Base-by-base conservation (phyloP, 2,329 filamentous ascomycete species). In the Ilyonectria destructans region DNA sequence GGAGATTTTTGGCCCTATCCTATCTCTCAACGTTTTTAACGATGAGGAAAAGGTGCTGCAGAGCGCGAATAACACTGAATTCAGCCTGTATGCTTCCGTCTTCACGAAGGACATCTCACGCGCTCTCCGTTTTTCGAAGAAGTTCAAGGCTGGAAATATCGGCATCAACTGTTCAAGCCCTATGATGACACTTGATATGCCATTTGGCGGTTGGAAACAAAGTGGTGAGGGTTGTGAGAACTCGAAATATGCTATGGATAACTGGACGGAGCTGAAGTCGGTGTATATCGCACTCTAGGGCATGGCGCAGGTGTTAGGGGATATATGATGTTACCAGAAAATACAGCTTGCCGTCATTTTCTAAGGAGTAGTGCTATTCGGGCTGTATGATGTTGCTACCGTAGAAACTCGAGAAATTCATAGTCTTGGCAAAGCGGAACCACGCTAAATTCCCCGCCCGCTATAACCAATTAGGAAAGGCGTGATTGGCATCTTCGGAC, bases 1-100 rank as follows among this genome's bases (percentile, higher is more conserved):
- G 83, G 93, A 96, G 84, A 95, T 96, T 82, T 96, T 96, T 80
- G 93, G 93, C 70, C 93, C 93, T 63, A 93, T 96, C 0, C 94
- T 94, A 0, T 94, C 92, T 1, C 81, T 97, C 12, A 97, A 96
- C 84, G 86, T 89, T 49, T 97, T 97, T 78, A 88, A 92, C 23
- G 92, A 48, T 35, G 29, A 60, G 31, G 45, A 46, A 17, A 29
- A 21, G 46, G 57, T 40, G 8, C 26, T 60, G n/a, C 10, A 49
- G 31, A 33, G 43, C 8, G 45, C 45, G 10, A 60, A 60, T 1
- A 33, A 60, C 17, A 60, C 57, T 29, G 57, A 60, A 26, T 60
- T 31, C 17, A 29, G 57, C 17, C 17, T 60, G 15, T 60, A 51
- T 21, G 26, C 57, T 19, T 43, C 33, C n/a, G 40, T 58, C 4